A percentile compares a stretch with the other conserved stretches of the same genome.
Conservation (phyloP, 116 monocot species). For the Iris pallida region DNA sequence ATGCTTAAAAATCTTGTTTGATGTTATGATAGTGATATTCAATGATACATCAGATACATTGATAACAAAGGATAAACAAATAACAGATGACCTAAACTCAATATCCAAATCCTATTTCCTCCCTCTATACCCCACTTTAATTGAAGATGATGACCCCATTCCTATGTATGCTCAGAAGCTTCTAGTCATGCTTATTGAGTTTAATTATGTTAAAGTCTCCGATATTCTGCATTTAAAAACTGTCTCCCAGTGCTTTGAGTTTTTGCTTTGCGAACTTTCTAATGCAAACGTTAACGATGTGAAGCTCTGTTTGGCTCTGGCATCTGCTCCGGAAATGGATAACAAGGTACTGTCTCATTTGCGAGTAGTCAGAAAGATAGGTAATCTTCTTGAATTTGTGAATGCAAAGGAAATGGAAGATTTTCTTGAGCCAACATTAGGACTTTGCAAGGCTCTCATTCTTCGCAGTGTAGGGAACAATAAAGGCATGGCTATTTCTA, state of each 20-base stretch:
- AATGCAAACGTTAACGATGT: slow-evolving; percentile 88
- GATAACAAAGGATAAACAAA: slow-evolving; percentile 25
- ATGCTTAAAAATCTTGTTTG: slow-evolving; percentile 89
- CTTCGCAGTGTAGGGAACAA: slow-evolving; percentile 56
- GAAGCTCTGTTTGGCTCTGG: slow-evolving; percentile 84
- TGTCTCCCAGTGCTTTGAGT: slow-evolving; percentile 77
- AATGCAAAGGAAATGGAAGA: slow-evolving; percentile 87
- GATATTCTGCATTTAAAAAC: slow-evolving; percentile 68
- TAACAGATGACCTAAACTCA: slow-evolving; percentile 39
- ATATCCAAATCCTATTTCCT: slow-evolving; percentile 69
- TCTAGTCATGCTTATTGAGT: slow-evolving; percentile 88
- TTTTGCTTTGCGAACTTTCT: slow-evolving; percentile 74
- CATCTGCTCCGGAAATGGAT: slow-evolving; percentile 90
- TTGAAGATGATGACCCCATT: slow-evolving; percentile 97
- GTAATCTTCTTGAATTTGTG: slow-evolving; percentile 91
- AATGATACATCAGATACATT: slow-evolving; percentile 31
- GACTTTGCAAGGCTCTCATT: slow-evolving; percentile 83
- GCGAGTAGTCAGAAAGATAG: slow-evolving; percentile 75
- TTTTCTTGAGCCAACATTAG: slow-evolving; percentile 82
- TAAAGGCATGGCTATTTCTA: slow-evolving; percentile 42
- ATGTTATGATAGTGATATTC: slow-evolving; percentile 68
- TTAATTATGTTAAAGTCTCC: slow-evolving; percentile 60
- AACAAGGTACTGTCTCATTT: slow-evolving; percentile 57
- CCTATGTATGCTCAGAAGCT: slow-evolving; percentile 98
- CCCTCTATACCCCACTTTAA: slow-evolving; percentile 68